Percentiles rank a stretch among this genome's conserved stretches.
These are phyloP conservation scores for Metschnikowia reukaufii DNA, from an alignment of 805 yeast genomes.

Conservation along the genomic window DNA sequence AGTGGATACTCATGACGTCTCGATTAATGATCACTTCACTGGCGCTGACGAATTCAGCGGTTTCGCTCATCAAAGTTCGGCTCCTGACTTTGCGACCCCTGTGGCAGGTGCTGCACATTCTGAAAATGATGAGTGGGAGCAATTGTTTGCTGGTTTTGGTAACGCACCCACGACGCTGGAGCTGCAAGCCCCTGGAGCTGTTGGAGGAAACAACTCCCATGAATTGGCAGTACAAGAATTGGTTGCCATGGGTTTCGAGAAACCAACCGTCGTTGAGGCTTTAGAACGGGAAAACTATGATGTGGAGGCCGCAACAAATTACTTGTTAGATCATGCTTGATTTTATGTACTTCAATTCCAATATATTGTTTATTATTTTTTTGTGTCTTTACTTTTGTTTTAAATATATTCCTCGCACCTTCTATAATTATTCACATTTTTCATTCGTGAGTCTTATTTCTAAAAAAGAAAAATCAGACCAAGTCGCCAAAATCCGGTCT, in stretches of 20 bases:
- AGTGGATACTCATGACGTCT: slow-evolving; percentile 23
- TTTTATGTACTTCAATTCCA: not conserved
- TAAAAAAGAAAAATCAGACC: not conserved
- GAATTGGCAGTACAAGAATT: slow-evolving; percentile 71
- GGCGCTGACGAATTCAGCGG: slow-evolving; percentile 27
- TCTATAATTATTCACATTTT: not conserved
- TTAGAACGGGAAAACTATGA: slow-evolving; percentile 69
- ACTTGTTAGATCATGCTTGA: slow-evolving; percentile 68
- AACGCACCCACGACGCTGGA: slow-evolving; percentile 31
- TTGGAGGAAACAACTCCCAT: slow-evolving; percentile 31
- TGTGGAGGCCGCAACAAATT: slow-evolving; percentile 84
- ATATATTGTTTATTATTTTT: not conserved
- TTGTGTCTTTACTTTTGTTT: not conserved
- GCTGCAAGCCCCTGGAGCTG: slow-evolving; percentile 2
- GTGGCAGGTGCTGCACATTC: slow-evolving; percentile 17
- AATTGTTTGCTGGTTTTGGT: slow-evolving; percentile 86
- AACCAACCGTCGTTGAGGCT: slow-evolving; percentile 65
- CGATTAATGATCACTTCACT: slow-evolving; percentile 43
- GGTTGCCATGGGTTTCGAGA: slow-evolving; percentile 85
- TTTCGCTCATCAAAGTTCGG: slow-evolving; percentile 17
- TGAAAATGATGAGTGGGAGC: slow-evolving; percentile 86
- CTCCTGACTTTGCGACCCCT: slow-evolving; percentile 11
- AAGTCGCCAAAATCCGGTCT: slow-evolving; percentile 11
- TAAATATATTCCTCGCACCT: not conserved
- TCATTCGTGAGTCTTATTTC: not conserved